Percentiles rank a stretch among this genome's conserved stretches.
Evolutionary conservation across 1,139 yeast genomes (phyloP).

Genomic region (Kodamaea sp.): DNA sequence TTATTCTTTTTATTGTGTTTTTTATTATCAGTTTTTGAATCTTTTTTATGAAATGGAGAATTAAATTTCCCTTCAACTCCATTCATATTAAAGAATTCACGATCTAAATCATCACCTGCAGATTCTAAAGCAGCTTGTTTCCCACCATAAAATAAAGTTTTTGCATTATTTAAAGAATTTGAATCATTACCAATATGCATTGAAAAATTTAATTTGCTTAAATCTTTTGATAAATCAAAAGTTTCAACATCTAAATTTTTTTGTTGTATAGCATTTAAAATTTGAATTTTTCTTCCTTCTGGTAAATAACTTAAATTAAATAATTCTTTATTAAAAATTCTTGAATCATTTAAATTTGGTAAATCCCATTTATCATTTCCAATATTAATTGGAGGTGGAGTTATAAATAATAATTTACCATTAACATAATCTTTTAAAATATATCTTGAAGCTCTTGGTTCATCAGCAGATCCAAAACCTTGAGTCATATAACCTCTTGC

Average conservation of each 20-base stretch:
- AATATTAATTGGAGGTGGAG: constrained; percentile 72
- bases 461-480: constrained; percentile 96
- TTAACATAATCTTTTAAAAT: constrained; percentile 91
- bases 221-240: constrained; percentile 66
- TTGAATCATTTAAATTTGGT: constrained; percentile 42
- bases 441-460: constrained; percentile 90
- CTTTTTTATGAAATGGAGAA: constrained; percentile 68
- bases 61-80: constrained; percentile 59
- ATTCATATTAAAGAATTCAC: constrained; percentile 74
- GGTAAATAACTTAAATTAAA: constrained; percentile 66
- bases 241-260: constrained; percentile 50
- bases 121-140: constrained; percentile 74
- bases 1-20: constrained; percentile 82
- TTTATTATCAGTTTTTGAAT: constrained; percentile 18
- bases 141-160: constrained; percentile 64
- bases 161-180: constrained; percentile 26
- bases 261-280: constrained; percentile 52
- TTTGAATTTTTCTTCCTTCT: constrained; percentile 69
- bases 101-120: constrained; percentile 77
- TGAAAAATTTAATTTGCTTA: constrained; percentile 72
- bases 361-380: constrained; percentile 41
- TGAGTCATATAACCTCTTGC: constrained; percentile 98
- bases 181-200: constrained; percentile 54
- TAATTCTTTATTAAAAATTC: constrained; percentile 68
- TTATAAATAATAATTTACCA: constrained; percentile 80